Conservation (phyloP, 2,329 filamentous ascomycete genomes). For the Pleomassaria siparia region DNA sequence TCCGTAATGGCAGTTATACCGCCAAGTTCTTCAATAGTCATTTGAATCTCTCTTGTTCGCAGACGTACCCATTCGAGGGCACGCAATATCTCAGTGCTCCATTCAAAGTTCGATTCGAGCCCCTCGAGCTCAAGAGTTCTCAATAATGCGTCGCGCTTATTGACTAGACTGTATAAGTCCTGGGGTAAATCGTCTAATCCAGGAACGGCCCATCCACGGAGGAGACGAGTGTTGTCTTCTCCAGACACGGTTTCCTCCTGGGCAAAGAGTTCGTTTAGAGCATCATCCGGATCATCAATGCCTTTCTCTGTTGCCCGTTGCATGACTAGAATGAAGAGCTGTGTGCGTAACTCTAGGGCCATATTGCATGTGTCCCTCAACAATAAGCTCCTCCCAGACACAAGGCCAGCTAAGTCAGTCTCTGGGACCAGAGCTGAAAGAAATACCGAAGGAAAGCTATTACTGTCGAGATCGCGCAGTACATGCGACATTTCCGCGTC, state of each 20-base stretch:
- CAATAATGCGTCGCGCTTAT: slow-evolving; percentile 44
- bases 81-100: slow-evolving; percentile 50
- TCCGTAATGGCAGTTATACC: slow-evolving; percentile 45
- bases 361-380: slow-evolving; percentile 50
- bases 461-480: slow-evolving; percentile 33
- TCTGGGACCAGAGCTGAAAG: slow-evolving; percentile 25
- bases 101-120: slow-evolving; percentile 52
- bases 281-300: slow-evolving; percentile 43
- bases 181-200: slow-evolving; percentile 44
- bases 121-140: slow-evolving; percentile 45
- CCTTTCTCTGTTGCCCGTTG: slow-evolving; percentile 32
- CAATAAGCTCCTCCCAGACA: slow-evolving; percentile 44
- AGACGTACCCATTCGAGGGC: slow-evolving; percentile 51
- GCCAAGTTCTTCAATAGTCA: slow-evolving; percentile 45
- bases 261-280: slow-evolving; percentile 48
- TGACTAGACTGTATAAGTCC: slow-evolving; percentile 38
- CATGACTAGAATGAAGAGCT: slow-evolving; percentile 52
- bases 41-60: slow-evolving; percentile 49
- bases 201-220: slow-evolving; percentile 39
- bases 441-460: slow-evolving; percentile 39
- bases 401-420: slow-evolving; percentile 6
- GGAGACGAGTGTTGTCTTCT: slow-evolving; percentile 10
- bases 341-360: slow-evolving; percentile 57
- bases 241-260: slow-evolving; percentile 15
- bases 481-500: slow-evolving; percentile 31